phyloP scores from a whole-genome alignment of 306 rosid genomes.

The Sphenostylis stenocarpa region DNA sequence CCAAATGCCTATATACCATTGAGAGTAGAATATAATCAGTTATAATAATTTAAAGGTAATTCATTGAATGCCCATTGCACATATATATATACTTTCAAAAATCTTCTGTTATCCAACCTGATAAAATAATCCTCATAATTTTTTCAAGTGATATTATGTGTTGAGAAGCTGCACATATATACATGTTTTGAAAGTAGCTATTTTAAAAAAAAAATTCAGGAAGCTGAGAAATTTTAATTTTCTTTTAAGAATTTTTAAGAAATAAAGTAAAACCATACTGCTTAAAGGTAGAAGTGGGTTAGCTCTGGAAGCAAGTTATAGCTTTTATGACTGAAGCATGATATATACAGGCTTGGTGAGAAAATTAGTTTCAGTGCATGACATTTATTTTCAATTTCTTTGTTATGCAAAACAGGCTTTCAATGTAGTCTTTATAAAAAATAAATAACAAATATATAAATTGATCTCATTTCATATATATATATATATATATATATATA shows the following conservation, averaged over 20 bases:
- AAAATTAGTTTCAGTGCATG: neutral
- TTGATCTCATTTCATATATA: no score
- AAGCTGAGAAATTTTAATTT: neutral
- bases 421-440: no score
- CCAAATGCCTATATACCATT: neutral
- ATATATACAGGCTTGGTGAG: neutral
- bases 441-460: no score
- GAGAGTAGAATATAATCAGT: neutral
- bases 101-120: neutral
- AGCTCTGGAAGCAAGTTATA: constrained; percentile 16
- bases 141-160: neutral
- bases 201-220: neutral
- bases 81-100: neutral
- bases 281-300: constrained; percentile 3
- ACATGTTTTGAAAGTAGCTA: neutral
- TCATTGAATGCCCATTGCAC: neutral
- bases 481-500: no score
- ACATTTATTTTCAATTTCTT: neutral
- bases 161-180: constrained; percentile 17
- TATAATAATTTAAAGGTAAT: neutral
- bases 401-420: neutral
- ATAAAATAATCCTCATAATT: neutral
- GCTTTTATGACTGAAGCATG: neutral
- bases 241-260: no score
- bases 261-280: neutral